Conservation (phyloP, 805 yeast genomes). For the Dipodascopsis tothii region DNA sequence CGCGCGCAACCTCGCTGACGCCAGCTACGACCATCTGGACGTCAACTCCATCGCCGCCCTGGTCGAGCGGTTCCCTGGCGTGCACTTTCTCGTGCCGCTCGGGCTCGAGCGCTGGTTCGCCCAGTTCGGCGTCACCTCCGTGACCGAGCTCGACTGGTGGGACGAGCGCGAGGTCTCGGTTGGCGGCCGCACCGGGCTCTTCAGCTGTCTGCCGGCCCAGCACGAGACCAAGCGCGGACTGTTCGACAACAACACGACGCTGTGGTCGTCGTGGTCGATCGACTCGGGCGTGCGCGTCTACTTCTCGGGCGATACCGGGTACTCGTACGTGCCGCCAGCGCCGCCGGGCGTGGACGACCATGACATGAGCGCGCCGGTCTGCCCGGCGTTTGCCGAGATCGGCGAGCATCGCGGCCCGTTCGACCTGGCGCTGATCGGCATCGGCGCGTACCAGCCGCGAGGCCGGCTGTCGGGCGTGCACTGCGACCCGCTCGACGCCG, state of each 20-base stretch:
- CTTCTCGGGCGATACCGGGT: slow-evolving; percentile 98
- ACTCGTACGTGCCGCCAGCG: slow-evolving; percentile 28
- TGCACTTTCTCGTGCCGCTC: slow-evolving; percentile 52
- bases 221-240: slow-evolving; percentile 10
- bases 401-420: slow-evolving; percentile 17
- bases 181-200: slow-evolving; percentile 6
- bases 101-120: slow-evolving; percentile 60
- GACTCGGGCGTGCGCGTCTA: slow-evolving; percentile 35
- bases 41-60: slow-evolving; percentile 4
- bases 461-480: slow-evolving; percentile 15
- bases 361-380: slow-evolving; percentile 11
- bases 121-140: slow-evolving; percentile 49
- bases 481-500: slow-evolving; percentile 14
- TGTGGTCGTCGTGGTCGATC: slow-evolving; percentile 18
- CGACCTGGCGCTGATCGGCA: slow-evolving; percentile 15
- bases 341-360: slow-evolving; percentile 11
- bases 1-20: background rate
- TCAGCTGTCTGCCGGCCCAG: slow-evolving; percentile 12
- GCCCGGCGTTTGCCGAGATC: slow-evolving; percentile 17
- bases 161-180: slow-evolving; percentile 37
- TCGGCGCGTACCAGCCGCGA: slow-evolving; percentile 21
- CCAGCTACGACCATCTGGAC: slow-evolving; percentile 17
- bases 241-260: slow-evolving; percentile 9
- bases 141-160: slow-evolving; percentile 91
- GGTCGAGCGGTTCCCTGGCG: slow-evolving; percentile 5